Percentiles rank a stretch among this genome's conserved stretches.
Evolutionary conservation across 2,329 filamentous ascomycete species (phyloP).

Genomic region (Penicillium thymicola): DNA sequence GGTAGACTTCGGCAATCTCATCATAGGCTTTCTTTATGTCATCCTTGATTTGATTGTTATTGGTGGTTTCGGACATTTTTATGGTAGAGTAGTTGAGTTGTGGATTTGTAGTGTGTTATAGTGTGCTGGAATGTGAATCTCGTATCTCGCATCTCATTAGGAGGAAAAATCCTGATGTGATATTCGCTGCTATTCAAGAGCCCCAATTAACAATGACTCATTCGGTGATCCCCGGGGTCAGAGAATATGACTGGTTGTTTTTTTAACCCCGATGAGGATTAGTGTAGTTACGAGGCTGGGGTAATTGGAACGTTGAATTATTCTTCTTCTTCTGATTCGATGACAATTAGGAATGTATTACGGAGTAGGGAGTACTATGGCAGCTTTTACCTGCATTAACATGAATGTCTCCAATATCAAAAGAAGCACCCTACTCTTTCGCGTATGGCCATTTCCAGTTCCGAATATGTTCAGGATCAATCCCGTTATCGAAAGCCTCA

Average conservation of each 20-base stretch:
- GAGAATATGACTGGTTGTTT: not conserved
- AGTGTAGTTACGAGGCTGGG: not conserved
- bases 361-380: too few relatives aligned
- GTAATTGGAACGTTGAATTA: not conserved
- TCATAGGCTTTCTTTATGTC: constrained; percentile 34
- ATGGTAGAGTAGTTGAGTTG: not conserved
- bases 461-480: constrained; percentile 64
- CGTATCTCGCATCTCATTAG: not conserved
- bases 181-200: not conserved
- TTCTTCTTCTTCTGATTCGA: not conserved
- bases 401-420: not conserved
- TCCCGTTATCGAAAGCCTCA: constrained; percentile 65
- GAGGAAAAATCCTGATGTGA: not conserved
- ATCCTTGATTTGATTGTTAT: constrained; percentile 10
- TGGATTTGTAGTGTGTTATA: not conserved
- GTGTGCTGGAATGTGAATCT: not conserved
- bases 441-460: constrained; percentile 63
- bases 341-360: not conserved
- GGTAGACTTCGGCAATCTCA: constrained; percentile 36
- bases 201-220: not conserved
- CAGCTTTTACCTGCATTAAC: not conserved
- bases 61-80: not conserved
- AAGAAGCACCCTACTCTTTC: not conserved
- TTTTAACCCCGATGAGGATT: not conserved
- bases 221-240: not conserved